Percentiles rank a stretch among this genome's conserved stretches.
phyloP scores from a whole-genome alignment of 164 flowering plant genomes.

The Umbilicus rupestris region DNA sequence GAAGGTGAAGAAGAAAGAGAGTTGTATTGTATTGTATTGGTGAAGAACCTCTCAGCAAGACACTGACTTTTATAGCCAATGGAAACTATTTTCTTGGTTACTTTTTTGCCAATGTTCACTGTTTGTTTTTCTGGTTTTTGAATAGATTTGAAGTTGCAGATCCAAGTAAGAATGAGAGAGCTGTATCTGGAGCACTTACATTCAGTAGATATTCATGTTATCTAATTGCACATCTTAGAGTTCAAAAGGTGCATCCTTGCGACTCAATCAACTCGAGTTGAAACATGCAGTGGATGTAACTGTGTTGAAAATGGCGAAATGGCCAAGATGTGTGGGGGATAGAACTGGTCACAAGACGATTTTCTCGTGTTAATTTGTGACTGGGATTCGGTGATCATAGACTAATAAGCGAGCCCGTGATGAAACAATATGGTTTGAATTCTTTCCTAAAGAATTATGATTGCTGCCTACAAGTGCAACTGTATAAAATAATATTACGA shows the following conservation, averaged over 20 bases:
- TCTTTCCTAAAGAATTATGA: neutral
- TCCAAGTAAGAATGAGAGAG: too few species aligned
- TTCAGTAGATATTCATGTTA: too few species aligned
- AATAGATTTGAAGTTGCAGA: too few species aligned
- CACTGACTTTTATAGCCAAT: neutral
- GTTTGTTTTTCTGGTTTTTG: too few species aligned
- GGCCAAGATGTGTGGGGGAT: neutral
- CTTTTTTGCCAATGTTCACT: too few species aligned
- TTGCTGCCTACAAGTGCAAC: too few species aligned
- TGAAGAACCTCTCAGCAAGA: neutral
- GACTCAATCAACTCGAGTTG: neutral
- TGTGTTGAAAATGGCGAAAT: neutral
- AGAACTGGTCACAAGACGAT: neutral
- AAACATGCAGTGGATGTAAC: neutral
- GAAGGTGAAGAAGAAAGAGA: neutral
- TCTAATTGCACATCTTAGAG: too few species aligned
- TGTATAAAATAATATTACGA: too few species aligned
- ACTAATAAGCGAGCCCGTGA: conserved; percentile 1
- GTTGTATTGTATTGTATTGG: neutral
- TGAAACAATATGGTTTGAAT: conserved; percentile 2
- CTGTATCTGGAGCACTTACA: too few species aligned
- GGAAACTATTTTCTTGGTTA: neutral
- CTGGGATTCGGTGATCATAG: conserved; percentile 1
- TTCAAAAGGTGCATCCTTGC: too few species aligned
- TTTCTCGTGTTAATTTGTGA: neutral